phyloP scores from a whole-genome alignment of 805 yeast genomes.

The Wickerhamomyces bisporus region DNA sequence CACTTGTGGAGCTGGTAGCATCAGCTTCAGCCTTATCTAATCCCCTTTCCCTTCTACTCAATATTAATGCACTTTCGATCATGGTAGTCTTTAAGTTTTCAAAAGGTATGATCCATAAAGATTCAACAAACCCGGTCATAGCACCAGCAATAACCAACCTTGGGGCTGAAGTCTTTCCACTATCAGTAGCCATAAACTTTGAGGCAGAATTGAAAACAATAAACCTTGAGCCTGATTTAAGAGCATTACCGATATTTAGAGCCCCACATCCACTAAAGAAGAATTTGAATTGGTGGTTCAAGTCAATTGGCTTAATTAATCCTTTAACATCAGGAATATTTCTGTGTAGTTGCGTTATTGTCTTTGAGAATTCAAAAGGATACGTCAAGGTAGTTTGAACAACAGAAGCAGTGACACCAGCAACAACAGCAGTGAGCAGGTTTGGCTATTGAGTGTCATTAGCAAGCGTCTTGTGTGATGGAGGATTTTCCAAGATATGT shows the following conservation, averaged over 20 bases:
- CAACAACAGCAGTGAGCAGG: constrained; percentile 51
- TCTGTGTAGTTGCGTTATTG: constrained; percentile 56
- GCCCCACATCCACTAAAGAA: constrained; percentile 66
- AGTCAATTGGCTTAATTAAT: constrained; percentile 13
- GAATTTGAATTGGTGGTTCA: constrained; percentile 28
- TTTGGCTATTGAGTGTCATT: too few species aligned
- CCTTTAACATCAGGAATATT: constrained; percentile 30
- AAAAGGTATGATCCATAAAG: constrained; percentile 82
- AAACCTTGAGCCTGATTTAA: constrained; percentile 72
- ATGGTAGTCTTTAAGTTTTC: constrained; percentile 78
- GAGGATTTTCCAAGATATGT: too few species aligned
- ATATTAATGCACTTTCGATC: constrained; percentile 60
- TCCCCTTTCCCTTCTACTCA: constrained; percentile 19
- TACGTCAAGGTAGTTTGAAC: constrained; percentile 59
- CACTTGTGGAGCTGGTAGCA: constrained; percentile 8
- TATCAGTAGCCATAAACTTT: constrained; percentile 54
- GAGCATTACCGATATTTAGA: constrained; percentile 64
- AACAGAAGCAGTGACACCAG: constrained; percentile 60
- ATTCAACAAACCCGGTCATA: constrained; percentile 79
- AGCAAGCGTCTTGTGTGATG: background rate
- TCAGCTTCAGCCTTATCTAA: constrained; percentile 23
- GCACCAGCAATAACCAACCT: constrained; percentile 78
- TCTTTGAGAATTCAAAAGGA: constrained; percentile 68
- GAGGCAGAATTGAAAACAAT: constrained; percentile 71
- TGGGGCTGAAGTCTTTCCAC: constrained; percentile 68